Conservation (phyloP, 2,329 filamentous ascomycete species). For the Didymella lethalis region DNA sequence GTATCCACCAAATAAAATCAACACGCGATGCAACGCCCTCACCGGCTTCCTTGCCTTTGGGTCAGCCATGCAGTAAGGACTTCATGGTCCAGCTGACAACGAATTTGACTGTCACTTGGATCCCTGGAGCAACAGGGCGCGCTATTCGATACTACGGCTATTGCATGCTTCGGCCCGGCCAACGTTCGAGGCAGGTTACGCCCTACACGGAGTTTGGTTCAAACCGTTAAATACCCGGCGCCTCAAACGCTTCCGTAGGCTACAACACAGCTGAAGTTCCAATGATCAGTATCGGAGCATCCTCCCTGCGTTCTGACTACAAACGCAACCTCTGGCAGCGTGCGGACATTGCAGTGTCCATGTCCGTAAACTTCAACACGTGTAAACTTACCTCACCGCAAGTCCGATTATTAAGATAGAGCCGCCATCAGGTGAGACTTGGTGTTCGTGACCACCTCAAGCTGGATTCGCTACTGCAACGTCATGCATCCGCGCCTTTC, state of each 20-base stretch:
- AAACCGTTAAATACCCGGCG: not conserved
- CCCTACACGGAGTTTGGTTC: not conserved
- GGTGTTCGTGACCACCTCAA: not conserved
- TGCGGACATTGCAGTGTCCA: not conserved
- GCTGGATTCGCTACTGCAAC: constrained; percentile 14
- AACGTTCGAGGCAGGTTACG: not conserved
- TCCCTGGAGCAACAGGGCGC: constrained; percentile 5
- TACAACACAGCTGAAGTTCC: not conserved
- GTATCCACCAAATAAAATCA: constrained; percentile 1
- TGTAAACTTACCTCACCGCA: constrained; percentile 37
- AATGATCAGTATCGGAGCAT: not conserved
- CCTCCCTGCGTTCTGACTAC: not conserved
- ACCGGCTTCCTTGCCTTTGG: constrained; percentile 10
- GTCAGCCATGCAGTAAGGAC: constrained; percentile 2
- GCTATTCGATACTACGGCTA: not conserved
- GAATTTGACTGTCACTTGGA: not conserved
- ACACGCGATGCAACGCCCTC: not conserved
- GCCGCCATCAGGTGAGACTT: not conserved
- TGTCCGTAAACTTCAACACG: constrained; percentile 25
- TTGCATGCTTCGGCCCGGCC: constrained; percentile 1
- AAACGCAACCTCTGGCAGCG: not conserved
- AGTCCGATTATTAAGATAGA: constrained; percentile 19
- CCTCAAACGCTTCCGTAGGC: constrained; percentile 1
- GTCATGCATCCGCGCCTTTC: constrained; percentile 28
- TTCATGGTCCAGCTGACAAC: constrained; percentile 7